phyloP scores from a whole-genome alignment of 345 rosid species.

The Geranium rotundifolium region DNA sequence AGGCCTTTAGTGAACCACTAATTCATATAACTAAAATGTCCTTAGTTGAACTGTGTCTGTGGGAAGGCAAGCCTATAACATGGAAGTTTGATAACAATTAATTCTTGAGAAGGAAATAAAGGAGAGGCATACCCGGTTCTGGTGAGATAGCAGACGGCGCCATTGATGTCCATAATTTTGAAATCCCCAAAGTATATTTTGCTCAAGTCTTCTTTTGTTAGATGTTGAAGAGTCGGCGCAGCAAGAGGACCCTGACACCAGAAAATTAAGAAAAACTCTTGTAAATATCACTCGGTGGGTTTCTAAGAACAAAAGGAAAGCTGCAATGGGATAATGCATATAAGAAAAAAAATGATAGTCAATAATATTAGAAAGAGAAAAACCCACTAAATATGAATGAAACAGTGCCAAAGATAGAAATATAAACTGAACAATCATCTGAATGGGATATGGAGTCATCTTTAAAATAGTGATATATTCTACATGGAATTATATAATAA shows the following conservation, averaged over 20 bases:
- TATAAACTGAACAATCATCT: too few relatives aligned
- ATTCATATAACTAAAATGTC: not conserved
- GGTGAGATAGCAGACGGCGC: constrained; percentile 73
- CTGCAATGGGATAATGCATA: too few relatives aligned
- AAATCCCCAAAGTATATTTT: constrained; percentile 89
- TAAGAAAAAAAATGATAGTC: too few relatives aligned
- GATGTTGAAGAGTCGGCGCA: constrained; percentile 75
- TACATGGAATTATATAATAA: too few relatives aligned
- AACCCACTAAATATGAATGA: too few relatives aligned
- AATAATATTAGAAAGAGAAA: too few relatives aligned
- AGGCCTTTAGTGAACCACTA: not conserved
- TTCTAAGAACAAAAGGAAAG: too few relatives aligned
- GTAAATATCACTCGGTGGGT: too few relatives aligned
- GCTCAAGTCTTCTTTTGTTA: constrained; percentile 83
- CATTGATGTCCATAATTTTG: constrained; percentile 70
- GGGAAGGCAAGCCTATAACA: not conserved
- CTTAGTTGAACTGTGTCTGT: not conserved
- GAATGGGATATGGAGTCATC: too few relatives aligned
- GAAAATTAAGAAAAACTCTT: not conserved
- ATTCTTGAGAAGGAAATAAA: not conserved
- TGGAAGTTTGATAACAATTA: not conserved
- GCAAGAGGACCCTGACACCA: constrained; percentile 87
- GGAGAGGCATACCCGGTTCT: constrained; percentile 70
- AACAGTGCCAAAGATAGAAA: too few relatives aligned
- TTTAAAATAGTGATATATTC: too few relatives aligned